These are phyloP conservation scores for Hymenoscyphus repandus DNA, from an alignment of 2,329 filamentous ascomycete species.

Conservation along the genomic window DNA sequence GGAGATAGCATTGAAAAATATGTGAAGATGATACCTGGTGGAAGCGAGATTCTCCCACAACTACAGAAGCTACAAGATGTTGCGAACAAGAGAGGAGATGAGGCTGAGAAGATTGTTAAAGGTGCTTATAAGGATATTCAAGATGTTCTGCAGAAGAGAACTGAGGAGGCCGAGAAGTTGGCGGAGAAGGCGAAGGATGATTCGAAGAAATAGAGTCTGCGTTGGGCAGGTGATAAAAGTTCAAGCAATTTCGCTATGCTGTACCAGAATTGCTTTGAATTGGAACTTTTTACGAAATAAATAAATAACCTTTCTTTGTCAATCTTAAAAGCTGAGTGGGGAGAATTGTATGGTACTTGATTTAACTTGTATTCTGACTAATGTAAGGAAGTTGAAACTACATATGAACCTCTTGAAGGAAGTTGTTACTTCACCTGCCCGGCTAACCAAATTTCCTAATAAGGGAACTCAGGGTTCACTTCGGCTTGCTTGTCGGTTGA, in stretches of 20 bases:
- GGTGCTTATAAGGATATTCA: slow-evolving; percentile 64
- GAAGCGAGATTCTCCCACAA: slow-evolving; percentile 60
- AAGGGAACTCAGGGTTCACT: no score
- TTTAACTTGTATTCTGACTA: no score
- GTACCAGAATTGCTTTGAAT: not conserved
- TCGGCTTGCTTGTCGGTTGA: no score
- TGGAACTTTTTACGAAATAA: no score
- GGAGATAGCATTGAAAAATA: slow-evolving; percentile 44
- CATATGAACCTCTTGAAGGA: no score
- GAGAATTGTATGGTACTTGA: no score
- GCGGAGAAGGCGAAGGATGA: slow-evolving; percentile 41
- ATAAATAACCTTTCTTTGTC: no score
- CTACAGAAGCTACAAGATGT: slow-evolving; percentile 59
- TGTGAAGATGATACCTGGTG: slow-evolving; percentile 60
- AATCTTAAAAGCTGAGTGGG: no score
- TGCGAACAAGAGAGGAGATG: slow-evolving; percentile 61
- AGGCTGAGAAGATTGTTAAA: slow-evolving; percentile 64
- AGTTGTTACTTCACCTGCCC: no score
- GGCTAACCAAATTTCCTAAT: no score
- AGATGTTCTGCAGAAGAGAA: slow-evolving; percentile 57
- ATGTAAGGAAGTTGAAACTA: no score
- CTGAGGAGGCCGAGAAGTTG: slow-evolving; percentile 52
- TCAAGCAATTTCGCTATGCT: not conserved
- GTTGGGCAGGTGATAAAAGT: not conserved
- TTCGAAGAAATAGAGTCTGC: slow-evolving; percentile 13